Percentiles rank a stretch among this genome's conserved stretches.
Evolutionary conservation across 495 filamentous ascomycete species (phyloP).

Genomic region (Margaritispora aquatica): DNA sequence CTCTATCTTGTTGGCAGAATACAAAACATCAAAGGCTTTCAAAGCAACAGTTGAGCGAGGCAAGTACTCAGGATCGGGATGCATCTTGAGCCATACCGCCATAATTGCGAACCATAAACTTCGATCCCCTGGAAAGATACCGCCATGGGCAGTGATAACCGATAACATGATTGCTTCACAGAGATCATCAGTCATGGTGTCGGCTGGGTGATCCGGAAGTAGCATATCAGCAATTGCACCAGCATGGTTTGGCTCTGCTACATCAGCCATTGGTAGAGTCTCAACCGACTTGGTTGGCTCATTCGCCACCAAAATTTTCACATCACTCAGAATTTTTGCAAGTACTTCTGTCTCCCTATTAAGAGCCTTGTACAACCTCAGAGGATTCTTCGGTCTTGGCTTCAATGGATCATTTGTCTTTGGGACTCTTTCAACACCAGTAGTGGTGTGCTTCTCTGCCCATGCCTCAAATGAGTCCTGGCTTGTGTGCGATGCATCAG

Average conservation of each 20-base stretch:
- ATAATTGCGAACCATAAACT: slow-evolving; percentile 68
- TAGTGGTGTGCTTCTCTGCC: slow-evolving; percentile 28
- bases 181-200: not conserved
- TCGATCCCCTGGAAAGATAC: slow-evolving; percentile 67
- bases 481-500: not conserved
- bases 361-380: not conserved
- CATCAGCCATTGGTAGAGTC: not conserved
- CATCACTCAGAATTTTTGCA: slow-evolving; percentile 3
- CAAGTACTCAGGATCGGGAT: slow-evolving; percentile 35
- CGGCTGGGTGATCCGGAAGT: not conserved
- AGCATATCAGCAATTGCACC: not conserved
- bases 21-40: slow-evolving; percentile 52
- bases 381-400: not conserved
- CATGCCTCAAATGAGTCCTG: slow-evolving; percentile 23
- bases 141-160: slow-evolving; percentile 59
- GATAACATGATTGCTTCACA: slow-evolving; percentile 61
- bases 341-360: not conserved
- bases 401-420: not conserved
- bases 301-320: not conserved
- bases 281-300: not conserved
- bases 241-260: not conserved
- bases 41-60: slow-evolving; percentile 33
- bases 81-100: slow-evolving; percentile 54
- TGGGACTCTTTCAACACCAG: slow-evolving; percentile 26
- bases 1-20: slow-evolving; percentile 51